Evolutionary conservation across 2,329 filamentous ascomycete genomes (phyloP).

Genomic region (Curvularia sp.): DNA sequence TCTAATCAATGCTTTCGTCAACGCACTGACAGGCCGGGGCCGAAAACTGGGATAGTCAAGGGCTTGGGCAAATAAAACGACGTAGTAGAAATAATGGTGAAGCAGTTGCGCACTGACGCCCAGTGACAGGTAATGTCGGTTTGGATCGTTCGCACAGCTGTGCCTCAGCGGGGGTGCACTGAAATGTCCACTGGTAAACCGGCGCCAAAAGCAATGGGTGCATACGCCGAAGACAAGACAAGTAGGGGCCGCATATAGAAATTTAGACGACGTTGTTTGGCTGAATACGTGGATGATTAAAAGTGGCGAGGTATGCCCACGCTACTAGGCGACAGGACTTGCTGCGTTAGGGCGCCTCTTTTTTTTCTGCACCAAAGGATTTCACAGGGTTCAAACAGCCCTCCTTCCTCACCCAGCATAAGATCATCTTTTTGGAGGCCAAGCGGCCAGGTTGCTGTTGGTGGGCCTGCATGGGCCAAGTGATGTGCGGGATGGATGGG

Average conservation of each 20-base stretch:
- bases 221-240: slow-evolving; percentile 41
- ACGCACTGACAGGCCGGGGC: slow-evolving; percentile 38
- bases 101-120: slow-evolving; percentile 32
- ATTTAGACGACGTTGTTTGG: slow-evolving; percentile 45
- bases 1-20: slow-evolving; percentile 37
- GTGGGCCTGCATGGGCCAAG: slow-evolving; percentile 45
- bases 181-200: slow-evolving; percentile 33
- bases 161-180: slow-evolving; percentile 32
- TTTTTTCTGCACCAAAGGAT: slow-evolving; percentile 39
- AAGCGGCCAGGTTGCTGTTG: slow-evolving; percentile 34
- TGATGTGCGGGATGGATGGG: slow-evolving; percentile 50
- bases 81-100: slow-evolving; percentile 29
- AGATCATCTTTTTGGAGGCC: slow-evolving; percentile 25
- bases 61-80: slow-evolving; percentile 25
- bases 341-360: slow-evolving; percentile 33
- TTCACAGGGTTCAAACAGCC: slow-evolving; percentile 39
- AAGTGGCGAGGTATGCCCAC: slow-evolving; percentile 48
- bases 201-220: slow-evolving; percentile 43
- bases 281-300: slow-evolving; percentile 47
- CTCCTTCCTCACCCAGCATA: slow-evolving; percentile 27
- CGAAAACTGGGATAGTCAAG: slow-evolving; percentile 31
- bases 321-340: slow-evolving; percentile 41
- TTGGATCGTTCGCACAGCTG: slow-evolving; percentile 32
- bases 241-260: slow-evolving; percentile 42
- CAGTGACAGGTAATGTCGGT: slow-evolving; percentile 33